Evolutionary conservation across 202 grass and related monocot genomes (phyloP), one percentile per base, ranked within the genome.

Genomic region (Schoenoplectus tabernaemontani): DNA sequence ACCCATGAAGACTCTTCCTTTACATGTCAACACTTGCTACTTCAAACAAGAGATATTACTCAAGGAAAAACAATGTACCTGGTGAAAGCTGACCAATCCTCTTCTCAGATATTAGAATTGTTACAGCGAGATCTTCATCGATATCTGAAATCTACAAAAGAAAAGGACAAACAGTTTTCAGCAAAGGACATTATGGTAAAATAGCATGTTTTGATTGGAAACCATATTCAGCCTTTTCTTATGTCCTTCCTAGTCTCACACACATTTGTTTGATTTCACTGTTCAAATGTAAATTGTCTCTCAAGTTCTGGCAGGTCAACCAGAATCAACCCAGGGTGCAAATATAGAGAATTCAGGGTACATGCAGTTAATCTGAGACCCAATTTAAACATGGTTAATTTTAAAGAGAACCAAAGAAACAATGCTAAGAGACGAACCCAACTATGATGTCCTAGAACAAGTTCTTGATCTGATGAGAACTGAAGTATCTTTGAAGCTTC

Each of bases 381-480:
- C 70, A 74, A 5, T n/a, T 74, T 53, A 74, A 73, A 73, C 22
- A 74, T 54, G 12, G 26, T 51, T 11, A 34, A n/a, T 19, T 54
- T 19, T 33, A 9, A 54, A 34, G 46, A 51, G 8, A 61, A 60
- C 37, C 78, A 53, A 30, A 63, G 72, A 78, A 83, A 24, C 12
- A 28, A n/a, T 54, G 26, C 26, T 34, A 74, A 74, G 84, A 81
- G 64, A 90, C 82, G 86, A 75, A 97, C 94, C 91, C 91, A 97
- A 93, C 78, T 89, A 93, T 93, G 91, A 85, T 97, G 94, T 80
- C 90, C 94, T 59, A 97, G 84, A 78, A 97, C 79, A 78, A 97
- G 91, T 42, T 93, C 87, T 83, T 92, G 80, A 79, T 97, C 87
- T 59, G 94, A 90, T 84, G 87, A 88, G 84, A 81, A 76, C 85